Percentiles rank a stretch among this genome's conserved stretches.
phyloP scores from a whole-genome alignment of 225 moss, liverwort and hornwort genomes.

The Marchantia paleacea region DNA sequence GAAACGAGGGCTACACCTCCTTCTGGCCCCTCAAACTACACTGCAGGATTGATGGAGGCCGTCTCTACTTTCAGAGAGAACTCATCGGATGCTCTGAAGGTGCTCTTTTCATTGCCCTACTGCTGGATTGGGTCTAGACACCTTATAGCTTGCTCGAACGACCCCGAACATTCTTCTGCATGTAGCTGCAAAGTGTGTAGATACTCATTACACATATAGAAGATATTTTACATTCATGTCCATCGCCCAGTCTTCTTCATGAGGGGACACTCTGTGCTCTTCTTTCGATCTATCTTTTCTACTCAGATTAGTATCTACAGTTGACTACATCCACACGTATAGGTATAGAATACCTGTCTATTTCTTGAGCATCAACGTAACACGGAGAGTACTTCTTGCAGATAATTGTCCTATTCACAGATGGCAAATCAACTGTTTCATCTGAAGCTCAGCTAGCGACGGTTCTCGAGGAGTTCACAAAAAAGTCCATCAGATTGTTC shows the following conservation, averaged over 20 bases:
- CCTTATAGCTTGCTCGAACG: background rate
- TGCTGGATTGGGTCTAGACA: background rate
- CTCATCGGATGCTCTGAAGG: slow-evolving; percentile 39
- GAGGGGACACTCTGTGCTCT: too few relatives aligned
- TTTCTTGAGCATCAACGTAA: background rate
- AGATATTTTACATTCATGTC: too few relatives aligned
- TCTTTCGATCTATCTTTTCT: too few relatives aligned
- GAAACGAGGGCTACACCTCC: background rate
- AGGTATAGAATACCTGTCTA: background rate
- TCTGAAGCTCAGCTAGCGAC: slow-evolving; percentile 16
- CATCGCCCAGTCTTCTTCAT: too few relatives aligned
- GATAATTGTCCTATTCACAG: slow-evolving; percentile 44
- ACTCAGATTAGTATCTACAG: too few relatives aligned
- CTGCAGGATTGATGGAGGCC: slow-evolving; percentile 32
- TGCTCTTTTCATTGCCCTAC: background rate
- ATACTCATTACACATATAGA: too few relatives aligned
- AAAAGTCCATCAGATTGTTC: slow-evolving; percentile 24
- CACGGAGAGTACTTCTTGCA: slow-evolving; percentile 6
- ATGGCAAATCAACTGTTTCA: slow-evolving; percentile 21
- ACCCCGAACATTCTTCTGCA: background rate
- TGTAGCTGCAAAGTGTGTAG: too few relatives aligned
- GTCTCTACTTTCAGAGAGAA: slow-evolving; percentile 13
- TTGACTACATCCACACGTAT: too few relatives aligned
- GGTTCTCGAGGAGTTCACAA: background rate
- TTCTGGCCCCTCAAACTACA: slow-evolving; percentile 27